Conservation (phyloP, 2,329 filamentous ascomycete genomes). For the Pseudogymnoascus sp. region DNA sequence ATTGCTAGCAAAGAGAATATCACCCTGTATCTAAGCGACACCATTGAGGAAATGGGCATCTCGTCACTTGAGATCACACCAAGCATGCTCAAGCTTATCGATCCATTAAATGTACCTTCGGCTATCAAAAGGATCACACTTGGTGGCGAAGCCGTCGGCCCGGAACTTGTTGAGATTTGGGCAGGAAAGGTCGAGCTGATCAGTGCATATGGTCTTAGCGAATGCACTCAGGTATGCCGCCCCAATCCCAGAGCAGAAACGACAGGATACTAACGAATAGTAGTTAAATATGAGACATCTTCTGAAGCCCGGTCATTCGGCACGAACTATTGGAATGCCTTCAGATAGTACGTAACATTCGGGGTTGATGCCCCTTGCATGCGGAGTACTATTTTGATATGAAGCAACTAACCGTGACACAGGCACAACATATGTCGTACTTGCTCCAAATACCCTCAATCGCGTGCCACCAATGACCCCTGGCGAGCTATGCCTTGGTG, state of each 20-base stretch:
- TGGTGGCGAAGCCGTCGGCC: slow-evolving; percentile 77
- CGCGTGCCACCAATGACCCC: not conserved
- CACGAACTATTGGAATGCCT: slow-evolving; percentile 9
- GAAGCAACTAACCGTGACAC: slow-evolving; percentile 60
- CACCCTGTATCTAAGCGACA: slow-evolving; percentile 61
- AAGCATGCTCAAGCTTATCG: slow-evolving; percentile 70
- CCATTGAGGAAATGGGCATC: slow-evolving; percentile 55
- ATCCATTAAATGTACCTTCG: slow-evolving; percentile 69
- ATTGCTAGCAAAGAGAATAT: slow-evolving; percentile 59
- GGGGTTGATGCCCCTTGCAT: slow-evolving; percentile 81
- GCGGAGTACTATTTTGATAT: slow-evolving; percentile 61
- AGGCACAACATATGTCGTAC: slow-evolving; percentile 66
- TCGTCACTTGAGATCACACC: slow-evolving; percentile 21
- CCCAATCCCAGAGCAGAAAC: slow-evolving; percentile 36
- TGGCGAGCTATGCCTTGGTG: slow-evolving; percentile 22
- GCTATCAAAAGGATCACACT: slow-evolving; percentile 64
- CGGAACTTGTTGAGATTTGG: slow-evolving; percentile 39
- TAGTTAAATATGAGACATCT: not conserved
- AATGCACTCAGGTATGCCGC: slow-evolving; percentile 64
- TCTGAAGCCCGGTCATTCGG: not conserved
- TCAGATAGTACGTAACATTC: slow-evolving; percentile 58
- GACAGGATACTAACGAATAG: not conserved
- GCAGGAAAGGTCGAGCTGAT: slow-evolving; percentile 29
- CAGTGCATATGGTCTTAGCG: slow-evolving; percentile 70
- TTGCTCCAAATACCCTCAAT: not conserved